These are phyloP conservation scores for Shiraia bambusicola DNA, from an alignment of 2,329 filamentous ascomycete species.

Conservation along the genomic window DNA sequence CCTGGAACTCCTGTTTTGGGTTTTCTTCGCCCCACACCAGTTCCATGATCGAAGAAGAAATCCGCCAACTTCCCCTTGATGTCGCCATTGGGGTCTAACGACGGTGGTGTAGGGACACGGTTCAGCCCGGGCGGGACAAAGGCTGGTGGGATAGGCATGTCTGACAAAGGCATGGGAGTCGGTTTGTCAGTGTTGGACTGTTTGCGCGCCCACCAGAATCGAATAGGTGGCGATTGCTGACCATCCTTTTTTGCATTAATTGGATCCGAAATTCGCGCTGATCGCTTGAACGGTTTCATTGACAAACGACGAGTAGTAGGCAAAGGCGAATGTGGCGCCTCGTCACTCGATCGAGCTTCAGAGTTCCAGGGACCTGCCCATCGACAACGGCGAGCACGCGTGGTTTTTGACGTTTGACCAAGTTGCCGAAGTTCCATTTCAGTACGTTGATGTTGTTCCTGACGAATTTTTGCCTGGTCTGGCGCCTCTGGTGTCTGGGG, in stretches of 20 bases:
- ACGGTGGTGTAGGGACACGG: constrained; percentile 31
- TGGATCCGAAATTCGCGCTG: constrained; percentile 14
- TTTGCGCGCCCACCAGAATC: constrained; percentile 5
- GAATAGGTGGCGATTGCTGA: neutral
- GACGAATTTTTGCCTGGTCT: constrained; percentile 3
- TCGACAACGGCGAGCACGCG: constrained; percentile 21
- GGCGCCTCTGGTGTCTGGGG: constrained; percentile 11
- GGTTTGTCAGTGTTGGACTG: constrained; percentile 2
- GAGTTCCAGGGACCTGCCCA: constrained; percentile 13
- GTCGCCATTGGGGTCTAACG: constrained; percentile 23
- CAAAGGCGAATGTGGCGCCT: constrained; percentile 5
- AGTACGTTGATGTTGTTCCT: constrained; percentile 10
- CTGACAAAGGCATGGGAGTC: neutral
- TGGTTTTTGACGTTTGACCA: constrained; percentile 10
- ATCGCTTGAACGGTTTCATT: constrained; percentile 22
- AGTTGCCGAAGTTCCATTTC: constrained; percentile 19
- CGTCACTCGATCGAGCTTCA: constrained; percentile 18
- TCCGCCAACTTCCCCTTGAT: constrained; percentile 34
- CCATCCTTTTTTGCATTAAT: constrained; percentile 3
- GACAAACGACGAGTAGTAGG: constrained; percentile 10
- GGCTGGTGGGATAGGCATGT: constrained; percentile 22
- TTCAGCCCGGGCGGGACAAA: constrained; percentile 32
- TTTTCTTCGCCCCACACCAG: constrained; percentile 13
- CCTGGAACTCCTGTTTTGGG: constrained; percentile 16
- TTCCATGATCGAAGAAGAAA: constrained; percentile 34